phyloP scores from a whole-genome alignment of 2,329 filamentous ascomycete genomes.

The Ophiostoma piceae region DNA sequence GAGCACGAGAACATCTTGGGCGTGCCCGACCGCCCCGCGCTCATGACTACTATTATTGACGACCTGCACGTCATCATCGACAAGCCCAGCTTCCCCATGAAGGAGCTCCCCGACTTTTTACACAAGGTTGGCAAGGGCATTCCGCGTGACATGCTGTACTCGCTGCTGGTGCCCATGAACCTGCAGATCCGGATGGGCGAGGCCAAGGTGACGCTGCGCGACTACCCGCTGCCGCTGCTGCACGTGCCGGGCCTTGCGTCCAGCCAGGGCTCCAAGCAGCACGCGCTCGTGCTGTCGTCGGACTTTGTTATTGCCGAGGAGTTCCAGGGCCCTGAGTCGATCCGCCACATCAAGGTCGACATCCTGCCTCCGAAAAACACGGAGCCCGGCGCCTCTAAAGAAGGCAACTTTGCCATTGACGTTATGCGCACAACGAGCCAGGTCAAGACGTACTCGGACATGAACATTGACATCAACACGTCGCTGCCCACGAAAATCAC shows the following conservation, averaged over 20 bases:
- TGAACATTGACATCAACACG: slow-evolving; percentile 88
- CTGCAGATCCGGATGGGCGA: slow-evolving; percentile 88
- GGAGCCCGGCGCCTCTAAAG: slow-evolving; percentile 50
- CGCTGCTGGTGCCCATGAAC: slow-evolving; percentile 83
- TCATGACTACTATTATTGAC: slow-evolving; percentile 74
- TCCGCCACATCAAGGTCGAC: slow-evolving; percentile 72
- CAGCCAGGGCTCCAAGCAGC: slow-evolving; percentile 57
- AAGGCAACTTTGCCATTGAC: slow-evolving; percentile 71
- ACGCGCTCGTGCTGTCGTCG: slow-evolving; percentile 77
- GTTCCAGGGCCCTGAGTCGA: slow-evolving; percentile 73
- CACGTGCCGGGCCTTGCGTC: slow-evolving; percentile 80
- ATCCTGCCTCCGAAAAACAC: slow-evolving; percentile 67
- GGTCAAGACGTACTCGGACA: slow-evolving; percentile 94
- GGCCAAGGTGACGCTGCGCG: slow-evolving; percentile 75
- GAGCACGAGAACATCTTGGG: slow-evolving; percentile 81
- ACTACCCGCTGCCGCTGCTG: slow-evolving; percentile 87
- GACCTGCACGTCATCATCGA: slow-evolving; percentile 83
- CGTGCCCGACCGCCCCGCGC: slow-evolving; percentile 75
- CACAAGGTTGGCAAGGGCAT: slow-evolving; percentile 94
- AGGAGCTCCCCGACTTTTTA: slow-evolving; percentile 76
- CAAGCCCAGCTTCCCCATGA: slow-evolving; percentile 84
- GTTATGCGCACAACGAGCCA: slow-evolving; percentile 88
- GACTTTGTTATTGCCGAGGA: slow-evolving; percentile 97
- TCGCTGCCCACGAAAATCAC: slow-evolving; percentile 87
- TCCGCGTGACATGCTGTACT: slow-evolving; percentile 85